These are phyloP conservation scores for Micractinium sp. DNA, from an alignment of 139 green algal species.

Conservation along the genomic window DNA sequence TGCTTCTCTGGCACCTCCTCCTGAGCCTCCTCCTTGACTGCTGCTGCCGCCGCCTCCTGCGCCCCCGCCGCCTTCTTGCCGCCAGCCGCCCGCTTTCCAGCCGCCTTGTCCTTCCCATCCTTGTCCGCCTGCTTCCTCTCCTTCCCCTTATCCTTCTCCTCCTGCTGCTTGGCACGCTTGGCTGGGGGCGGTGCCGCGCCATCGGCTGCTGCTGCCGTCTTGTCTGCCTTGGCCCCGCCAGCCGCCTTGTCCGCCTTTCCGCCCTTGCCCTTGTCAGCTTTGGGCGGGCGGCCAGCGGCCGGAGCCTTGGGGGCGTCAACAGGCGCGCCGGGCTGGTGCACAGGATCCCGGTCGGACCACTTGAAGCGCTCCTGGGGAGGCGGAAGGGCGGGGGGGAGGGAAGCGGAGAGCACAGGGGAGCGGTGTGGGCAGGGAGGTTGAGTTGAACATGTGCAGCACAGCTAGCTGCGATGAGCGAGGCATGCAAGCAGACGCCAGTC, in stretches of 20 bases:
- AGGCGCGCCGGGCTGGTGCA: neutral
- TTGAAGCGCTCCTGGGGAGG: constrained; percentile 27
- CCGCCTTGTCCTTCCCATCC: too few species aligned
- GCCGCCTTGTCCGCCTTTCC: neutral
- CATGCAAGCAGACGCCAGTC: too few species aligned
- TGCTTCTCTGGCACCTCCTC: neutral
- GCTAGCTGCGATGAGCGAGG: too few species aligned
- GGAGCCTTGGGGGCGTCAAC: neutral
- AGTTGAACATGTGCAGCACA: too few species aligned
- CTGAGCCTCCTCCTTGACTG: neutral
- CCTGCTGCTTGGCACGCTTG: neutral
- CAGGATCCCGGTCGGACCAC: neutral
- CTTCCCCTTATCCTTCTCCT: neutral
- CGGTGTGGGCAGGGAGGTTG: neutral
- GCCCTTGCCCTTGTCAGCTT: neutral
- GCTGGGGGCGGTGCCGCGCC: neutral
- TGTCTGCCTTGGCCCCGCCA: neutral
- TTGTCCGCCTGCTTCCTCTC: neutral
- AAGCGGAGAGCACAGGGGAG: neutral
- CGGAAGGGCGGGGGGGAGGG: neutral
- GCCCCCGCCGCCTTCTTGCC: neutral
- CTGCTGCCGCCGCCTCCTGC: neutral
- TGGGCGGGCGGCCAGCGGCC: neutral
- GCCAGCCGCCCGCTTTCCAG: too few species aligned
- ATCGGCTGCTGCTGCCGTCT: neutral